Percentiles rank a stretch among this genome's conserved stretches.
These are phyloP conservation scores for Blastomyces gilchristii DNA, from an alignment of 2,329 filamentous ascomycete species.

Conservation along the genomic window DNA sequence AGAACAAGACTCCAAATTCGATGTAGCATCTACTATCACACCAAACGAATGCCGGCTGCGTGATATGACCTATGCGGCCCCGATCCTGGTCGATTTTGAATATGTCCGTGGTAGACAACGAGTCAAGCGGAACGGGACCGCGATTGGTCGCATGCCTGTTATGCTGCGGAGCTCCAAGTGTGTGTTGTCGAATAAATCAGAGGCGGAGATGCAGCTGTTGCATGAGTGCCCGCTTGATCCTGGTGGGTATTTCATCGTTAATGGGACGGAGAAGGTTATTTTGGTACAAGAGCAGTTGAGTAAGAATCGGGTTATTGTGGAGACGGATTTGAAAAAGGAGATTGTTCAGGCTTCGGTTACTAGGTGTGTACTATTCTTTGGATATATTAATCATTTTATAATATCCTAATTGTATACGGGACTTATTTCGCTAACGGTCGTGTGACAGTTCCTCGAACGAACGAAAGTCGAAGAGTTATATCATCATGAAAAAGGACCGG, in stretches of 20 bases:
- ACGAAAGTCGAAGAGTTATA: constrained; percentile 94
- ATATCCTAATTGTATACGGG: neutral
- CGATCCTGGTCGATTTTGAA: constrained; percentile 83
- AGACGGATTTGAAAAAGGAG: constrained; percentile 82
- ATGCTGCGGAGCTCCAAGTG: constrained; percentile 97
- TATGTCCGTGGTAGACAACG: constrained; percentile 76
- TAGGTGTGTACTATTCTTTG: constrained; percentile 30
- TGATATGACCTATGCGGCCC: constrained; percentile 96
- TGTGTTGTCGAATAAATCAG: constrained; percentile 69
- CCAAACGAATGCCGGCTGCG: constrained; percentile 93
- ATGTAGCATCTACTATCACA: constrained; percentile 51
- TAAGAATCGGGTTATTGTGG: constrained; percentile 98
- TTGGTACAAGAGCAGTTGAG: constrained; percentile 96
- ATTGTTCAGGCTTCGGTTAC: constrained; percentile 93
- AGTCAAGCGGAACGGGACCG: constrained; percentile 60
- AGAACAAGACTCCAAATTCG: constrained; percentile 44
- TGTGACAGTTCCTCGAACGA: constrained; percentile 81
- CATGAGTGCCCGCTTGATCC: constrained; percentile 95
- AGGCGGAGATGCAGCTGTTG: constrained; percentile 79
- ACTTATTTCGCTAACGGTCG: neutral
- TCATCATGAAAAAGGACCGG: constrained; percentile 84
- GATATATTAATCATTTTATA: neutral
- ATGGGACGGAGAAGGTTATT: constrained; percentile 97
- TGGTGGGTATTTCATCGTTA: constrained; percentile 95
- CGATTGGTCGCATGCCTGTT: constrained; percentile 83